Percentiles rank a stretch among this genome's conserved stretches.
phyloP scores from a whole-genome alignment of 768 basidiomycete species.

The Omphalotus guepiniiformis region DNA sequence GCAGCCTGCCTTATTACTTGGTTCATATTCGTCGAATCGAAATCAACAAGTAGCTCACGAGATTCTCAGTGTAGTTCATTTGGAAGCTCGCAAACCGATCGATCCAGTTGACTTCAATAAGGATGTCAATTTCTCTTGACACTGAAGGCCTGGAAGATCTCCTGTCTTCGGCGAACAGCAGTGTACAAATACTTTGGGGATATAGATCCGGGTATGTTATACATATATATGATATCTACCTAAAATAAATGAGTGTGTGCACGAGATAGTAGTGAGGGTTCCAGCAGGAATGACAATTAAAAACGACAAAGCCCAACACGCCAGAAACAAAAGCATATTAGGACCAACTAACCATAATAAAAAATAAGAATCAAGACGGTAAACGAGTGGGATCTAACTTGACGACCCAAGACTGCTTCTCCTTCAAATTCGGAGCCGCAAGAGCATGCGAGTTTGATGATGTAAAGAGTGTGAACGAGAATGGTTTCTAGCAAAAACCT shows the following conservation, averaged over 20 bases:
- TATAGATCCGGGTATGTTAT: background rate
- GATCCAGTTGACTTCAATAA: too few species aligned
- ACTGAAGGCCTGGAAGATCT: too few species aligned
- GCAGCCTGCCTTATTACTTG: too few species aligned
- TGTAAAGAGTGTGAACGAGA: slow-evolving; percentile 89
- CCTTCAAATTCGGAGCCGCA: slow-evolving; percentile 76
- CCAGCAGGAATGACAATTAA: background rate
- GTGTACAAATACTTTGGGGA: too few species aligned
- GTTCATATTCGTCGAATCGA: too few species aligned
- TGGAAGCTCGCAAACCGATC: too few species aligned
- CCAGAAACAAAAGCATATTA: background rate
- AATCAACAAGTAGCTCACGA: too few species aligned
- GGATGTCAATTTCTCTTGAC: too few species aligned
- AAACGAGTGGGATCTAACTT: slow-evolving; percentile 82
- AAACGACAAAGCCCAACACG: background rate
- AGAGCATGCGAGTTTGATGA: slow-evolving; percentile 89
- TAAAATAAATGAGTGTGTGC: background rate
- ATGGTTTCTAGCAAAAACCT: slow-evolving; percentile 55
- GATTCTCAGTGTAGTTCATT: too few species aligned
- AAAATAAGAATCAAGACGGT: slow-evolving; percentile 36
- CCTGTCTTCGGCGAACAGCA: too few species aligned
- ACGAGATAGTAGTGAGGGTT: background rate
- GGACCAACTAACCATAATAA: slow-evolving; percentile 1
- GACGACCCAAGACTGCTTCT: slow-evolving; percentile 78
- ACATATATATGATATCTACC: background rate